phyloP scores from a whole-genome alignment of 148 eudicot species.

The Chenopodium quinoa region DNA sequence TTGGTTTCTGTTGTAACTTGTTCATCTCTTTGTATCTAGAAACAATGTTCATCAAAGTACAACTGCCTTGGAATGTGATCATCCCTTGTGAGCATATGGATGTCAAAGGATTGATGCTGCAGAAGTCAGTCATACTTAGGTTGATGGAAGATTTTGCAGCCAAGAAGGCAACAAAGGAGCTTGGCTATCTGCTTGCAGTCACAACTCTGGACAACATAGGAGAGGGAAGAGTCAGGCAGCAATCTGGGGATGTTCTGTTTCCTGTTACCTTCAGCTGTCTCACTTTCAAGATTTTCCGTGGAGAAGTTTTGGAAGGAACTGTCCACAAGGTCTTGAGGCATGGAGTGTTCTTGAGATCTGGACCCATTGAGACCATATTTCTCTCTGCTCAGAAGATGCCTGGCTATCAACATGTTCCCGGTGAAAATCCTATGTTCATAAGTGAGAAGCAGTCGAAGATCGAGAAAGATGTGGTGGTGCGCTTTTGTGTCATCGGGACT shows the following conservation, averaged over 20 bases:
- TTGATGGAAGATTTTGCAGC: conserved; percentile 60
- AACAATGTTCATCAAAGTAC: conserved; percentile 56
- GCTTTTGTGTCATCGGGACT: conserved; percentile 47
- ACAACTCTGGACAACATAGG: conserved; percentile 55
- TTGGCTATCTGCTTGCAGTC: conserved; percentile 60
- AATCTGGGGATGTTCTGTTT: conserved; percentile 65
- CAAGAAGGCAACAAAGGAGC: conserved; percentile 60
- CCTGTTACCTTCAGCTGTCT: conserved; percentile 63
- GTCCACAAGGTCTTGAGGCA: conserved; percentile 67
- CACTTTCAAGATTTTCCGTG: conserved; percentile 52
- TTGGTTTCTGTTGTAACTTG: background rate
- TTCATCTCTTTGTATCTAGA: background rate
- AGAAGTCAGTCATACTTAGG: conserved; percentile 49
- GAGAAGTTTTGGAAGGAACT: conserved; percentile 61
- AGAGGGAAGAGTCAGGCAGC: conserved; percentile 63
- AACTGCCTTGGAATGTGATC: conserved; percentile 60
- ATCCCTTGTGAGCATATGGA: conserved; percentile 58
- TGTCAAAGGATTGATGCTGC: conserved; percentile 56
- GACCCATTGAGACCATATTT: conserved; percentile 57
- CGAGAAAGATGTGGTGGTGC: conserved; percentile 53
- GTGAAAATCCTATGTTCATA: conserved; percentile 65
- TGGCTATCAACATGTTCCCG: conserved; percentile 59
- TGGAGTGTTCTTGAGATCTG: conserved; percentile 64
- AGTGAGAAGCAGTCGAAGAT: conserved; percentile 55
- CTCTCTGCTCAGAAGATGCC: conserved; percentile 67